Evolutionary conservation across 306 rosid species (phyloP).

Genomic region (Trichosanthes cucumerina): DNA sequence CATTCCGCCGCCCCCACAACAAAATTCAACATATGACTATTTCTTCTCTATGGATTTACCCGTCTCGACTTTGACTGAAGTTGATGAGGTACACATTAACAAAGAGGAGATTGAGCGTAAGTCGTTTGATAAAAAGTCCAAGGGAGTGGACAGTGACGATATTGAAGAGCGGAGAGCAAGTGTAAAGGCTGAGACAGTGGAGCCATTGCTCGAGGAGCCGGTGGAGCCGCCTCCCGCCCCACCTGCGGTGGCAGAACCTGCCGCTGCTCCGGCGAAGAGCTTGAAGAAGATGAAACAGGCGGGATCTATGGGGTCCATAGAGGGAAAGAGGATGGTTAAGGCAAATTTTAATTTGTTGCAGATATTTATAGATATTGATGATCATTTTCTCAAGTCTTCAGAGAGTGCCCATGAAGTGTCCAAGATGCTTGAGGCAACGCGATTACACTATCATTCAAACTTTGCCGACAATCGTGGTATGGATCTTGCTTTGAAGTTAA

Average conservation of each 20-base stretch:
- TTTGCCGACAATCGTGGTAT: conserved; percentile 89
- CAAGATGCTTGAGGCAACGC: conserved; percentile 87
- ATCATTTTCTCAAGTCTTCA: conserved; percentile 75
- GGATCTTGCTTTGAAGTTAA: neutral
- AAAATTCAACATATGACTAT: conserved; percentile 40
- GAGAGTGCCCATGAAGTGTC: conserved; percentile 87
- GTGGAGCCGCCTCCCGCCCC: conserved; percentile 15
- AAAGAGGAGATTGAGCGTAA: conserved; percentile 28
- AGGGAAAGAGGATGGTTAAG: conserved; percentile 44
- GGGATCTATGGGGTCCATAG: conserved; percentile 16
- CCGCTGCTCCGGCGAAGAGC: conserved; percentile 9
- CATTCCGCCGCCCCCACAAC: conserved; percentile 22
- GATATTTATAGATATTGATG: conserved; percentile 52
- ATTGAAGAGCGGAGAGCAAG: neutral
- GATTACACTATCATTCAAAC: conserved; percentile 88
- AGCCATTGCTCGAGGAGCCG: conserved; percentile 20
- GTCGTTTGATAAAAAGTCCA: conserved; percentile 26
- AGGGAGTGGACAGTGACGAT: conserved; percentile 22
- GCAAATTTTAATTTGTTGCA: conserved; percentile 22
- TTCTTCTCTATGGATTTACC: conserved; percentile 52
- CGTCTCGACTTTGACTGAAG: conserved; percentile 34
- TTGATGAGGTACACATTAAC: conserved; percentile 21
- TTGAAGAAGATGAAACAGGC: conserved; percentile 40
- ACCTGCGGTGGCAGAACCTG: conserved; percentile 1
- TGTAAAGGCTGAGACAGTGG: conserved; percentile 9